Evolutionary conservation across 768 basidiomycete species (phyloP), one percentile per base, ranked within the genome.

Genomic region (Cystobasidium onofrii): DNA sequence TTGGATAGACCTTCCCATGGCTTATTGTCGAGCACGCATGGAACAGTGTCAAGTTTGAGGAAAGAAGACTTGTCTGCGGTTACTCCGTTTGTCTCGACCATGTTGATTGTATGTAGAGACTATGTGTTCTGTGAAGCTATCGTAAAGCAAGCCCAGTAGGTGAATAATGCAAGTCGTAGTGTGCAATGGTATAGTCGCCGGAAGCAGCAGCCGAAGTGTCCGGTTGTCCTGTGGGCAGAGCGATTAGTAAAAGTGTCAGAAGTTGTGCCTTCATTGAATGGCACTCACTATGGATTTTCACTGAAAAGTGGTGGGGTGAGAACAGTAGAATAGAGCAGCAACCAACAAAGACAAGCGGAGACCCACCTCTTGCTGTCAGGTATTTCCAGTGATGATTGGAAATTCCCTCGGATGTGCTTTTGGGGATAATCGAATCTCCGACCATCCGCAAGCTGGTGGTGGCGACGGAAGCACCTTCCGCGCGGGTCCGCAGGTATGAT

Each of bases 1-100:
- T 27, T 36, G 18, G 29, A 39, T 17, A 71, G 69, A 13, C 55
- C 69, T n/a, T 29, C 20, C 54, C 52, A 71, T 20, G 69, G 31
- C 33, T 52, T 55, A 27, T 71, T 71, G 69, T 71, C 69, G 34
- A 71, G 50, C 33, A 60, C 44, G 29, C 36, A 71, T n/a, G 69
- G 69, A 6, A 71, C 55, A 25, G 25, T 60, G 25, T 27, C 25
- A 3, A 29, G 29, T 29, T 60, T 27, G 29, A 60, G 9, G 27
- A 60, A 60, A 27, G 57, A 60, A 15, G 57, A 60, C 12, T 34
- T 60, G 57, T 50, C 46, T 50, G 46, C 10, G 10, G 46, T 50
- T 15, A 20, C 46, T 50, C 41, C 41, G 41, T 43, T 43, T 43
- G 41, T 43, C 41, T 43, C 41, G 7, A 20, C 46, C 46, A 50